Evolutionary conservation across 306 rosid genomes (phyloP).

Genomic region (Acacia crassicarpa): DNA sequence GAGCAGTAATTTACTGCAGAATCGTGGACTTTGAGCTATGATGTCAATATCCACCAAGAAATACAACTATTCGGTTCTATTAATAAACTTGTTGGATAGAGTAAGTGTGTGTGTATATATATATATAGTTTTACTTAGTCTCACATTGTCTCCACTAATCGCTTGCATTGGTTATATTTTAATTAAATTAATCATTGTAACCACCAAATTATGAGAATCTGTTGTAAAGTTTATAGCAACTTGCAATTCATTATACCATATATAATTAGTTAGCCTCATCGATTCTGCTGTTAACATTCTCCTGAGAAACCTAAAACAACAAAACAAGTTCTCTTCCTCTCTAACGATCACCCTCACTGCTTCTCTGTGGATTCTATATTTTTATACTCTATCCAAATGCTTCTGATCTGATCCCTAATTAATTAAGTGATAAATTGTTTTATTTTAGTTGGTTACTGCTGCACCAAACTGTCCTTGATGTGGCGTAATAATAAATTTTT

Average conservation of each 20-base stretch:
- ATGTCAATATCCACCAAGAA: constrained; percentile 36
- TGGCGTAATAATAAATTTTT: background rate
- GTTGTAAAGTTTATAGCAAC: background rate
- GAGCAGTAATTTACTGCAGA: constrained; percentile 32
- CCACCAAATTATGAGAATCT: background rate
- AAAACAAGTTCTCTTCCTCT: background rate
- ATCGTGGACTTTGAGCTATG: constrained; percentile 28
- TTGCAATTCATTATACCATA: background rate
- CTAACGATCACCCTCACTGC: background rate
- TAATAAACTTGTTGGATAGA: background rate
- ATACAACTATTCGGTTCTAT: constrained; percentile 21
- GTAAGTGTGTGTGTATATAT: too few species aligned
- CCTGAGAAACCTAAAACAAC: background rate
- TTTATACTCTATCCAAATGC: background rate
- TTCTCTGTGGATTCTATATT: background rate
- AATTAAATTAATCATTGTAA: background rate
- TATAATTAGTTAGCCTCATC: background rate
- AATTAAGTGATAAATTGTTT: background rate
- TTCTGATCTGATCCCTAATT: background rate
- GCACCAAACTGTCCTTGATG: background rate
- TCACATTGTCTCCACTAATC: background rate
- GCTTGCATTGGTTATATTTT: background rate
- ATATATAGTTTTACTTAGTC: too few species aligned
- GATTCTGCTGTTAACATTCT: background rate
- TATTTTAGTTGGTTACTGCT: background rate